Evolutionary conservation across 768 basidiomycete genomes (phyloP), one percentile per base, ranked within the genome.

Genomic region (Boletus eberwhitei): DNA sequence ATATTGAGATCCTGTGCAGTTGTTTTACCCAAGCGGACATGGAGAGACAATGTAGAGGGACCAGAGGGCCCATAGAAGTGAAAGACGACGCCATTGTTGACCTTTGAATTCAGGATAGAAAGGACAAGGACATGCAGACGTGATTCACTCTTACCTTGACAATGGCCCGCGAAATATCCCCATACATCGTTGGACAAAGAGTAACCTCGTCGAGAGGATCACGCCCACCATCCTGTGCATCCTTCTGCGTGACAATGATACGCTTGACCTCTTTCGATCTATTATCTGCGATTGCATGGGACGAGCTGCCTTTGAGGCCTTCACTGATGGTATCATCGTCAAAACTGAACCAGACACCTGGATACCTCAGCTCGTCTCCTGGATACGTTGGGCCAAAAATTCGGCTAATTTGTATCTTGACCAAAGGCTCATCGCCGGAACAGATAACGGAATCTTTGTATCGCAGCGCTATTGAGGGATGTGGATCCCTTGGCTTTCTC

Each of bases 321-420:
- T 88, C 86, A 1, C 73, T 70, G 47, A 84, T 73, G 4, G 73
- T 71, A 61, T 92, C 90, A 48, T 90, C 90, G 40, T 89, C 87
- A 59, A 93, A 93, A 59, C 84, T 83, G 66, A 93, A 93, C 80
- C 85, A 86, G 34, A 93, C 76, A 0, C 90, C 90, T 3, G 90
- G 91, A 71, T 92, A 93, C 40, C 80, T 81, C 59, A 92, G 71
- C 59, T 87, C 86, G 53, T 90, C 87, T 26, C 81, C 81, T 12
- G 87, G 82, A 68, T 92, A 93, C 1, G 90, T 93, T 2, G 90
- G 91, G 3, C 90, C 90, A 70, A 93, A 92, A 16, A 80, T 82
- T 38, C 83, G 79, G 54, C 80, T 86, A 4, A 93, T 86, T 31
- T 77, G 79, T 2, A 87, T 77, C 40, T 85, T 80, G 44, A 82